Base-by-base conservation (phyloP, 495 filamentous ascomycete genomes). In the Aspergillus sparsus region DNA sequence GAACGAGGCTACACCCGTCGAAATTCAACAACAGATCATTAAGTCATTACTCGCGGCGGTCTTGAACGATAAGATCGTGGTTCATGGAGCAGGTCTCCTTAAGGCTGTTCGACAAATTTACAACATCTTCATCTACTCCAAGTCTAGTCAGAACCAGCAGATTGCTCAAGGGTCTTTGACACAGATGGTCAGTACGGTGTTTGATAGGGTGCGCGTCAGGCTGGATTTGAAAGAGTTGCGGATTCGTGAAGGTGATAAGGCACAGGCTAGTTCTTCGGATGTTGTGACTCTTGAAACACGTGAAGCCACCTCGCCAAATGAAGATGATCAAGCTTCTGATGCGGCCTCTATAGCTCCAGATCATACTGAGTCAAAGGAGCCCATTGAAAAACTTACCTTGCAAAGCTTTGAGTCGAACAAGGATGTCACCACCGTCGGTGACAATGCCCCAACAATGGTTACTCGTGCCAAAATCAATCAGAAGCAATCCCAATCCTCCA, bases 31-130 rank as follows among this genome's bases (percentile, higher is more conserved):
- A 64, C 95, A 99, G 74, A 99, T 99, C 64, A 90, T 99, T 69
- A 96, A 97, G 75, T 97, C 94, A 0, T 78, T 99, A 57, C 80
- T 99, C 31, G 93, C 95, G 16, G 95, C 95, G 2, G 93, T 99
- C 7, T 72, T 98, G 66, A 98, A 98, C 64, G 95, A 99, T 75
- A 98, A 98, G 72, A 93, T 97, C 46, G 89, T 99, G 45, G 95
- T 99, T 2, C 95, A 99, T 75, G 95, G 95, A 54, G 93, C 94
- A 46, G 95, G 95, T 61, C 81, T 99, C 59, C 76, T 99, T 46
- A 99, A 99, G 79, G 94, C 95, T n/a, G 91, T 99, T 51, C 89
- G 95, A 55, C 92, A 96, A 69, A 94, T 96, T 49, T 99, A 99
- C 80, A 99, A 97, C 72, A 93, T 99, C 64, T 99, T 99, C 73